Conservation (phyloP, 2,329 filamentous ascomycete species). For the Chaetothyriales sp. region DNA sequence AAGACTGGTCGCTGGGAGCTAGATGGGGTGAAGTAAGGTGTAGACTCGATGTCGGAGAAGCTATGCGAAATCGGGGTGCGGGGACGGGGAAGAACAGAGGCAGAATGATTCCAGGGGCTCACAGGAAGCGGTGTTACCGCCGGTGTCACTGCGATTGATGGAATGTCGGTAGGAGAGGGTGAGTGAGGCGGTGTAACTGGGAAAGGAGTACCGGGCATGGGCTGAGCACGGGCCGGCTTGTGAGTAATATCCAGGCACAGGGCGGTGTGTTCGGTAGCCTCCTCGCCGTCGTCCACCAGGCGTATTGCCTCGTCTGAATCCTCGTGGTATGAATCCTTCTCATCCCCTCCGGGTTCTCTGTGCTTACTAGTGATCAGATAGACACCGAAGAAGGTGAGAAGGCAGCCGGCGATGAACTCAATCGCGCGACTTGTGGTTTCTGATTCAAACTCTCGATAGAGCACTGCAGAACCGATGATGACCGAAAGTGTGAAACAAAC, state of each 20-base stretch:
- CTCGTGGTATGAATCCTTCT: constrained; percentile 45
- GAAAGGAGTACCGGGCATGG: not conserved
- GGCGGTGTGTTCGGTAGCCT: constrained; percentile 10
- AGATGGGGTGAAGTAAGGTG: constrained; percentile 13
- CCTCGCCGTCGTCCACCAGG: constrained; percentile 26
- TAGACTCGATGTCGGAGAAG: not conserved
- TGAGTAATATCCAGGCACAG: not conserved
- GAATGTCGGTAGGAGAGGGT: constrained; percentile 8
- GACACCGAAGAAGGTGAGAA: constrained; percentile 90
- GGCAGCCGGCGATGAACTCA: constrained; percentile 83
- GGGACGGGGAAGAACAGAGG: constrained; percentile 6
- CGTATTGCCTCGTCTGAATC: constrained; percentile 47
- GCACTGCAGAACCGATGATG: constrained; percentile 79
- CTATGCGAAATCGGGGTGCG: not conserved
- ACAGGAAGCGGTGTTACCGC: constrained; percentile 7
- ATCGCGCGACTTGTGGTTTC: constrained; percentile 57
- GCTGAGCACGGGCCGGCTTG: not conserved
- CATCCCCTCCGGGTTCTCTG: constrained; percentile 46
- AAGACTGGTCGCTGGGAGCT: constrained; percentile 7
- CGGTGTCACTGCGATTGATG: constrained; percentile 16
- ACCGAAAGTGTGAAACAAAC: constrained; percentile 93
- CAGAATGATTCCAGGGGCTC: constrained; percentile 12
- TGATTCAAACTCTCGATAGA: constrained; percentile 90
- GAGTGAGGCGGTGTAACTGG: not conserved
- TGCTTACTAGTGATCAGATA: constrained; percentile 71